Base-by-base conservation (phyloP, 2,329 filamentous ascomycete species). In the Aspergillus novofumigatus region DNA sequence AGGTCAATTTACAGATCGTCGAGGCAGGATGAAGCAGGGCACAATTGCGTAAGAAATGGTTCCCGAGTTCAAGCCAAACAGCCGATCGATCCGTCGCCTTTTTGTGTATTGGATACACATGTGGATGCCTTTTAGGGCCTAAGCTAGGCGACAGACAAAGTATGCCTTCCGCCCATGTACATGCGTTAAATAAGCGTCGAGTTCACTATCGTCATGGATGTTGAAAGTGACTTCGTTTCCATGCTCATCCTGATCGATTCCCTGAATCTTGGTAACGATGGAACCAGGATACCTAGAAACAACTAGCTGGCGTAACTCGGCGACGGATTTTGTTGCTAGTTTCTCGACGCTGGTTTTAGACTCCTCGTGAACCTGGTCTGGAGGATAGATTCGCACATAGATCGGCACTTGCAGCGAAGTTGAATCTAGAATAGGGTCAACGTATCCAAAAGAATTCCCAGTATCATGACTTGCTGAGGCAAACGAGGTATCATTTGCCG, bases 141-240 rank as follows among this genome's bases (percentile, higher is more conserved):
- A 63, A 38, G 64, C 67, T 49, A 78, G 63, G 38, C 70, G 68
- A 53, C 82, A 77, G 14, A 78, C 67, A 70, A 86, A 84, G 5
- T 77, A 80, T 14, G 80, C 79, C 67, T 84, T 85, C 67, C 77
- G 73, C 41, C 76, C 79, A 61, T 83, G 76, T 26, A 87, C 78
- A 68, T 90, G 87, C 49, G 81, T 79, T 62, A 94, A 72, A 72
- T 92, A 93, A 0, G 86, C 87, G 58, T 82, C 81, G 60, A 94
- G 71, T 74, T 93, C 89, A 60, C 85, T 83, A 64, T 92, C 87
- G 44, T 86, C 81, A 54, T 87, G 86, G 64, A 93, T 87, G 55
- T 80, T 75, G 65, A 90, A 82, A 17, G 78, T 78, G 48, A 89
- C 77, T 67, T 90, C 87, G 51, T 80, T 80, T 4, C 83, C 85